A percentile compares a stretch with the other conserved stretches of the same genome.
These are phyloP conservation scores for Silene latifolia DNA, from an alignment of 148 eudicot genomes.

Conservation along the genomic window DNA sequence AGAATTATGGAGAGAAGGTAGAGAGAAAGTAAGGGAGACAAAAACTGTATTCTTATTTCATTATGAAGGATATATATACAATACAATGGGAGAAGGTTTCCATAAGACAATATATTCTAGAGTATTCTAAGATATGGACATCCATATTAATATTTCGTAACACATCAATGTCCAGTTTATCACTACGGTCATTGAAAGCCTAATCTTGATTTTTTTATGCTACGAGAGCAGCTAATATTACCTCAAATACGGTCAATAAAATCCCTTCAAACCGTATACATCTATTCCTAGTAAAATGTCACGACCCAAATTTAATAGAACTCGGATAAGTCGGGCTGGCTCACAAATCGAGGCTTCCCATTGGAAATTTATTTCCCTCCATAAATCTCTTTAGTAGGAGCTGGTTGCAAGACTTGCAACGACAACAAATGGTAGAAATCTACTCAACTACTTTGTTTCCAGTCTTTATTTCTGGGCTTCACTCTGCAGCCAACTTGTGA, in stretches of 20 bases:
- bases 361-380: not conserved
- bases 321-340: not conserved
- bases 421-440: conserved; percentile 6
- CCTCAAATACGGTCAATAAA: too few relatives aligned
- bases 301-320: too few relatives aligned
- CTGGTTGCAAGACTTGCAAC: not conserved
- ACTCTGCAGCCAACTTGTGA: conserved; percentile 8
- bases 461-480: conserved; percentile 1
- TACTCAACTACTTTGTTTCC: not conserved
- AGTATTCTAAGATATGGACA: too few relatives aligned
- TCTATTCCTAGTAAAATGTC: too few relatives aligned
- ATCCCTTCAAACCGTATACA: not conserved
- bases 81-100: too few relatives aligned
- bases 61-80: too few relatives aligned
- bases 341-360: conserved; percentile 16
- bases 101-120: too few relatives aligned
- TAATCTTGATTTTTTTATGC: not conserved
- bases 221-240: not conserved
- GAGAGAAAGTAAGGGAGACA: too few relatives aligned
- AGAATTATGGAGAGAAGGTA: too few relatives aligned
- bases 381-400: too few relatives aligned
- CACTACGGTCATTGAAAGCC: not conserved
- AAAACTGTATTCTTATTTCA: too few relatives aligned
- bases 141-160: too few relatives aligned
- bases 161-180: not conserved